Conservation (phyloP, 306 rosid species). For the Carpinus fangiana region DNA sequence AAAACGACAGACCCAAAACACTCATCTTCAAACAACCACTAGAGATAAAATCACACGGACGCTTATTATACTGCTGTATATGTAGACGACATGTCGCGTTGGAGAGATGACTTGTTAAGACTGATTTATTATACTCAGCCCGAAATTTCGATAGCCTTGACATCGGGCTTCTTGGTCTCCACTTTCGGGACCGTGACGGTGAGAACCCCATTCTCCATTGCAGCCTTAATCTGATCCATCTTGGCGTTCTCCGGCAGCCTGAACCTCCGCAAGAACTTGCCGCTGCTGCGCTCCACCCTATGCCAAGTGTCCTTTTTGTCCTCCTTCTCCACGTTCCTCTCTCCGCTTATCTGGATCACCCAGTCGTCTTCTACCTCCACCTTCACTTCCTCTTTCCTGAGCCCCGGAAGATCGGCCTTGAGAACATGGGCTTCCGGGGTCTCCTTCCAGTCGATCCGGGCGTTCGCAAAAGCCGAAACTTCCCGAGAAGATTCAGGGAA, state of each 20-base stretch:
- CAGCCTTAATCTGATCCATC: constrained; percentile 23
- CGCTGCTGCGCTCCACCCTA: constrained; percentile 29
- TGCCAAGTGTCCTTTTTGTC: constrained; percentile 39
- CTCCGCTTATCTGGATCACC: constrained; percentile 37
- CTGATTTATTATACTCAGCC: background rate
- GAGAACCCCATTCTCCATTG: constrained; percentile 41
- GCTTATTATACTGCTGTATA: too few species aligned
- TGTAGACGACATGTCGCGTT: too few species aligned
- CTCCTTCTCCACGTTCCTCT: constrained; percentile 34
- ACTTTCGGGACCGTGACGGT: constrained; percentile 27
- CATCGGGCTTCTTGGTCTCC: constrained; percentile 22
- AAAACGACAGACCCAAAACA: background rate
- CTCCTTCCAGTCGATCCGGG: constrained; percentile 39
- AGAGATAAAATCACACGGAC: background rate
- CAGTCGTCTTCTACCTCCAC: constrained; percentile 34
- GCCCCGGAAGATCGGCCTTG: constrained; percentile 28
- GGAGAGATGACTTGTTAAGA: background rate
- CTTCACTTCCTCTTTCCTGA: constrained; percentile 39
- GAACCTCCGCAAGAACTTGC: constrained; percentile 30
- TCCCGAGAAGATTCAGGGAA: constrained; percentile 20
- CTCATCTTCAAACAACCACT: background rate
- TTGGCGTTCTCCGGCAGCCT: constrained; percentile 33
- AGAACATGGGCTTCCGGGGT: constrained; percentile 37
- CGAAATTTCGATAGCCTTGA: constrained; percentile 31
- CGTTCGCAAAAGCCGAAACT: constrained; percentile 18